Evolutionary conservation across 768 basidiomycete genomes (phyloP).

Genomic region (Tulasnella sp.): DNA sequence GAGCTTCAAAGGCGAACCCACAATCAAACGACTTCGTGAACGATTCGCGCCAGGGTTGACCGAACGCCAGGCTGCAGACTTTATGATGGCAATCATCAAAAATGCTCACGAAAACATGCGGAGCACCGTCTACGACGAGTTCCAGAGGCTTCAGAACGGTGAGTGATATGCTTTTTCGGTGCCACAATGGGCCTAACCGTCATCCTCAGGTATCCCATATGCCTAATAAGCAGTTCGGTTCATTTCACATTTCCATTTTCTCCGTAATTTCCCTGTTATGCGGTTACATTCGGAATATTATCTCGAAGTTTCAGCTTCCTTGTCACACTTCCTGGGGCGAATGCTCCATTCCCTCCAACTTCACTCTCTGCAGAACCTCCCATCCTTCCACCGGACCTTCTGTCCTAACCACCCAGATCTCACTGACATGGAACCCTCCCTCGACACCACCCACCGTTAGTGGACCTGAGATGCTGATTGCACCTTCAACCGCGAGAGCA

Average conservation of each 20-base stretch:
- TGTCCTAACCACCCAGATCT: constrained; percentile 27
- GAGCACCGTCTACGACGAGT: constrained; percentile 92
- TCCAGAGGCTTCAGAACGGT: constrained; percentile 49
- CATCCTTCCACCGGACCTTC: constrained; percentile 33
- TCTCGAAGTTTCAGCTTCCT: background rate
- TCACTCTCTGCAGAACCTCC: constrained; percentile 27
- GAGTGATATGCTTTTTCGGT: background rate
- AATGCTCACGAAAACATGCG: constrained; percentile 95
- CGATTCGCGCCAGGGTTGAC: constrained; percentile 77
- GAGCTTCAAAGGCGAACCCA: constrained; percentile 93
- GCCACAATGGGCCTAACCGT: background rate
- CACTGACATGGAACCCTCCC: constrained; percentile 18
- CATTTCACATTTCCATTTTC: constrained; percentile 6
- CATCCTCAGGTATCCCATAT: constrained; percentile 25
- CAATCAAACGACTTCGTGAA: constrained; percentile 80
- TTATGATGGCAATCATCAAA: constrained; percentile 80
- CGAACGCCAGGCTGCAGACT: constrained; percentile 90
- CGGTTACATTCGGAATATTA: background rate
- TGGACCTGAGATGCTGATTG: background rate
- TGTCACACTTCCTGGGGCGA: background rate
- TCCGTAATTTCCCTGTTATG: background rate
- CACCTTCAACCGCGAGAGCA: constrained; percentile 14
- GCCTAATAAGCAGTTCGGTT: background rate
- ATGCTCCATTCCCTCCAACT: constrained; percentile 2
- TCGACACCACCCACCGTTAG: constrained; percentile 24